Evolutionary conservation across 805 yeast species (phyloP), one percentile per base, ranked within the genome.

Genomic region (Ogataea trehaloabstinens): DNA sequence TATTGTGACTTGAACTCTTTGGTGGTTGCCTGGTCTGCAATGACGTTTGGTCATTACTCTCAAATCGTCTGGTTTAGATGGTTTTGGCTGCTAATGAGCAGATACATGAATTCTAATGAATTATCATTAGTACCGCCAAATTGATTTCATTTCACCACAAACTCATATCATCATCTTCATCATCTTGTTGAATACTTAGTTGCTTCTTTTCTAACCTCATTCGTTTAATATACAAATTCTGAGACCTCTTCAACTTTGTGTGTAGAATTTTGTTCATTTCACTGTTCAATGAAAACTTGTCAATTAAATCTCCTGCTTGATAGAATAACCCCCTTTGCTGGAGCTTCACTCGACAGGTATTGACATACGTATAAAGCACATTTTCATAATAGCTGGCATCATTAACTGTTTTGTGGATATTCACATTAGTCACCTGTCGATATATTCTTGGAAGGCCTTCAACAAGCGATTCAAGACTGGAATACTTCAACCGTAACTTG

Each of bases 41-140:
- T 91, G 96, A 65, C 81, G 3, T 71, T 71, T 47, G 95, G 85
- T 3, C 98, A 93, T 63, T 70, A 71, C 45, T 79, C 95, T 2
- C 99, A 93, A 60, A 85, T 93, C 85, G 90, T 84, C 6, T 91
- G 97, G 97, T 93, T 83, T 60, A 72, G 99, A 49, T 85, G 85
- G 67, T 82, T 88, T 1, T 93, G 97, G 96, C 68, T 93, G 56
- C 42, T 76, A 5, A 61, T 81, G 12, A 83, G 95, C 43, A 70
- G 90, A 45, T 91, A 88, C 62, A 76, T 86, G 69, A 79, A 81
- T 30, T 74, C 76, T 36, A 90, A 91, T 61, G 89, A 85, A 52
- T 66, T 86, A 46, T 64, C 69, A 28, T 41, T 47, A 19, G 52
- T 50, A 28, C 40, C 31, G 41, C 27, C 38, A n/a, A 19, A 24